These are phyloP conservation scores for Solanum megistacrolobum DNA, from an alignment of 257 asterid genomes.

Conservation along the genomic window DNA sequence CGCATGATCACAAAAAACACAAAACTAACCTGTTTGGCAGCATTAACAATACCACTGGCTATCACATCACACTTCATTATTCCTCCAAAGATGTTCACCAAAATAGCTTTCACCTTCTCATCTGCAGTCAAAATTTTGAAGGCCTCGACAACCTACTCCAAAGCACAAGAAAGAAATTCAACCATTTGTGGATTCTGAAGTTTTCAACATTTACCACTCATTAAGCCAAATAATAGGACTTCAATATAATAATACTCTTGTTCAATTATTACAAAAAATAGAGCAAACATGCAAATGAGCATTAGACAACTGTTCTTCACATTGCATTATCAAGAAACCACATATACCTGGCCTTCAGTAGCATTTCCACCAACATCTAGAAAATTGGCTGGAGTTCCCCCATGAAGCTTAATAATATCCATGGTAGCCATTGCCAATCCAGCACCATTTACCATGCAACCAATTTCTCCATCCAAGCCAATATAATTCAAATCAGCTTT, in stretches of 20 bases:
- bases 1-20: not conserved
- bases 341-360: conserved; percentile 79
- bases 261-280: not conserved
- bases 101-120: conserved; percentile 92
- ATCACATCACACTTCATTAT: conserved; percentile 98
- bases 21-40: conserved; percentile 70
- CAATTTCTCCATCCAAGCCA: conserved; percentile 98
- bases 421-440: conserved; percentile 99
- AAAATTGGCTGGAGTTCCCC: conserved; percentile 99
- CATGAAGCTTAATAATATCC: conserved; percentile 95
- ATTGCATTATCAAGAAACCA: not conserved
- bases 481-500: conserved; percentile 95
- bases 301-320: not conserved
- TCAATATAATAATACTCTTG: not conserved
- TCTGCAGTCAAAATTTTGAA: conserved; percentile 93
- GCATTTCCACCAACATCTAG: conserved; percentile 99
- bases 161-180: conserved; percentile 2
- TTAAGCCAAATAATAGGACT: not conserved
- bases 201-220: not conserved
- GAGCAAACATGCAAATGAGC: not conserved
- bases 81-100: conserved; percentile 98
- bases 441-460: conserved; percentile 99
- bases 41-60: conserved; percentile 97
- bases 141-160: conserved; percentile 91
- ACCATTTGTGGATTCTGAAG: not conserved